phyloP scores from a whole-genome alignment of 2,329 filamentous ascomycete genomes.

The Hymenotorrendiella dingleyae region DNA sequence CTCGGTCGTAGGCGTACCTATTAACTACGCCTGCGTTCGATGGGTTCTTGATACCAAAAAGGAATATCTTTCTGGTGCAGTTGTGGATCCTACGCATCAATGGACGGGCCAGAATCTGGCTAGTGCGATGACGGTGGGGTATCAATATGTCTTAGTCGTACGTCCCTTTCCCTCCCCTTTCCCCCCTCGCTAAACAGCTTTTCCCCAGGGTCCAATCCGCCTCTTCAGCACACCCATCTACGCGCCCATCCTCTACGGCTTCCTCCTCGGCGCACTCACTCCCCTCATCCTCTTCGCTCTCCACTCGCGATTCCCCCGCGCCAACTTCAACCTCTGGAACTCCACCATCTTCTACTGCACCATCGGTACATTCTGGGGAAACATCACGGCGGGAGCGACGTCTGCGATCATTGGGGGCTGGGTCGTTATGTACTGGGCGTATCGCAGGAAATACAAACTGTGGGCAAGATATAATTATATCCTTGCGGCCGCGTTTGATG shows the following conservation, averaged over 20 bases:
- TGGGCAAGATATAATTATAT: constrained; percentile 59
- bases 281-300: constrained; percentile 45
- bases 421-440: constrained; percentile 54
- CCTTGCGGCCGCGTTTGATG: constrained; percentile 55
- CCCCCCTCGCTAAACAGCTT: neutral
- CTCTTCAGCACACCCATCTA: constrained; percentile 44
- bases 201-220: constrained; percentile 39
- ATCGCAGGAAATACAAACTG: constrained; percentile 47
- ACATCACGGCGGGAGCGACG: constrained; percentile 53
- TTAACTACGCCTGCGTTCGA: constrained; percentile 55
- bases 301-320: constrained; percentile 46
- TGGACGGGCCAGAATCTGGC: constrained; percentile 54
- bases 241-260: constrained; percentile 45
- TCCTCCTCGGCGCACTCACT: constrained; percentile 42
- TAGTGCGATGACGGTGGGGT: constrained; percentile 45
- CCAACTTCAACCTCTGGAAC: constrained; percentile 51
- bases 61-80: constrained; percentile 45
- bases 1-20: constrained; percentile 50
- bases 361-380: constrained; percentile 52
- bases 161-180: constrained; percentile 11
- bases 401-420: constrained; percentile 52
- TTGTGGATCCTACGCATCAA: constrained; percentile 50
- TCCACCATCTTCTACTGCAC: constrained; percentile 57
- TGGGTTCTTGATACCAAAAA: constrained; percentile 54
- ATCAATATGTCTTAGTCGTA: constrained; percentile 55